Percentiles rank a stretch among this genome's conserved stretches.
These are phyloP conservation scores for Pleodorina starrii DNA, from an alignment of 139 green algal genomes.

Conservation along the genomic window DNA sequence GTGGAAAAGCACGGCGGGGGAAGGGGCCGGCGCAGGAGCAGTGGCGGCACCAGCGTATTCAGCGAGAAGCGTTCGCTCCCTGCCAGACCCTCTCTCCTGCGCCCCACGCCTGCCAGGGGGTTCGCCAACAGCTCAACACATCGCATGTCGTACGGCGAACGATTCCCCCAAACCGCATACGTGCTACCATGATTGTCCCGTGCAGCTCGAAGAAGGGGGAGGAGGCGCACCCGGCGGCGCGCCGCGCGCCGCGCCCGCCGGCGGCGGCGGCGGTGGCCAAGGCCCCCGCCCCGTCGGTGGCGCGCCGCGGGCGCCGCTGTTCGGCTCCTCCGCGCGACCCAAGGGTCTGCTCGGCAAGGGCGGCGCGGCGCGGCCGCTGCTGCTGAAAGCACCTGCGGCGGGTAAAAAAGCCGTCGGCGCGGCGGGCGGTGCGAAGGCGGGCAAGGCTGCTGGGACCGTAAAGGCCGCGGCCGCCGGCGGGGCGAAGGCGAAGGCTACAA, in stretches of 20 bases:
- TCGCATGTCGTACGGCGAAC: too few relatives aligned
- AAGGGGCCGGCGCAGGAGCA: too few relatives aligned
- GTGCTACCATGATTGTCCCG: too few relatives aligned
- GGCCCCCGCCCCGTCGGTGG: background rate
- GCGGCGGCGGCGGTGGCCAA: background rate
- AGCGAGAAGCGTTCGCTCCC: too few relatives aligned
- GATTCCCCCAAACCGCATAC: too few relatives aligned
- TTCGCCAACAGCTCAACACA: too few relatives aligned
- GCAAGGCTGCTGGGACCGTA: background rate
- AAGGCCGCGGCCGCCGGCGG: background rate
- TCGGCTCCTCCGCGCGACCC: conserved; percentile 2
- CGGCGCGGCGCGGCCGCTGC: background rate
- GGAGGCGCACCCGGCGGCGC: background rate
- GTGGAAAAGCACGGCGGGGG: too few relatives aligned
- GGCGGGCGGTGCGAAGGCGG: background rate
- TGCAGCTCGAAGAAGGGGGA: background rate
- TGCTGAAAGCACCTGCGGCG: background rate
- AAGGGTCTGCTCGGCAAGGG: conserved; percentile 2
- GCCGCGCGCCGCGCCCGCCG: background rate
- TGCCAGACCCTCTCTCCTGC: too few relatives aligned
- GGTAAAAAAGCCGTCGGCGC: background rate
- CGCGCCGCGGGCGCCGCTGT: background rate
- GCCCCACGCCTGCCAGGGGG: too few relatives aligned
- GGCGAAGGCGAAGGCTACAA: background rate
- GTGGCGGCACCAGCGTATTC: too few relatives aligned